Base-by-base conservation (phyloP, 768 basidiomycete genomes). In the Rhodosporidiobolus odoratus region DNA sequence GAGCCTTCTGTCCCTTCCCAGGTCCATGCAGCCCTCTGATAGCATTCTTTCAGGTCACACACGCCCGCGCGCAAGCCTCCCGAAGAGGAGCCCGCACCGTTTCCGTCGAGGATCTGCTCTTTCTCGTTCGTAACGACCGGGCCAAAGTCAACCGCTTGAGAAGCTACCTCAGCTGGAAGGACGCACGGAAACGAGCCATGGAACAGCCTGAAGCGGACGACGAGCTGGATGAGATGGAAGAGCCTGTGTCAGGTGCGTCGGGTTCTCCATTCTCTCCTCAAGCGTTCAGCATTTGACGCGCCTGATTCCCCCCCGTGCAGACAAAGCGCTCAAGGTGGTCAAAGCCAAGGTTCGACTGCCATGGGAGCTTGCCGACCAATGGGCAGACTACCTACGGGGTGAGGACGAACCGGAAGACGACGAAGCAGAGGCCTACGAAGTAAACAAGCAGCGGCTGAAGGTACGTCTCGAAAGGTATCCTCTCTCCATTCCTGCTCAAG, bases 141-240 rank as follows among this genome's bases (percentile, higher is more conserved):
- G 90, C 89, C 13, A 96, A 95, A 79, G 91, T 98, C 71, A 95
- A 96, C 80, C 84, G 94, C 53, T 83, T 98, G 37, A 82, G 92
- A 41, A 95, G 91, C 16, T 98, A 96, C 77, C 84, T 98, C 32
- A 91, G 90, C 0, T 98, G 94, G 94, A 96, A 95, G 77, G 94
- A 96, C 74, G 94, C 97, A 25, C 86, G 94, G 21, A 96, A 95
- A 76, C 90, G 92, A 69, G 92, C 92, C 8, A 95, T 95, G 78
- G 37, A 21, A 8, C 63, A 73, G 56, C 87, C 88, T 32, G 65
- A 62, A 19, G 68, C 69, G 19, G 68, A 66, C 15, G 76, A 73
- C 34, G 91, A 92, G 78, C 88, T 90, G 8, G 92, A 92, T 77
- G 86, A 84, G 3, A 80, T 90, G 12, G 92, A 93, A 73, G 92